phyloP scores from a whole-genome alignment of 768 basidiomycete species.

The Astraeus odoratus region DNA sequence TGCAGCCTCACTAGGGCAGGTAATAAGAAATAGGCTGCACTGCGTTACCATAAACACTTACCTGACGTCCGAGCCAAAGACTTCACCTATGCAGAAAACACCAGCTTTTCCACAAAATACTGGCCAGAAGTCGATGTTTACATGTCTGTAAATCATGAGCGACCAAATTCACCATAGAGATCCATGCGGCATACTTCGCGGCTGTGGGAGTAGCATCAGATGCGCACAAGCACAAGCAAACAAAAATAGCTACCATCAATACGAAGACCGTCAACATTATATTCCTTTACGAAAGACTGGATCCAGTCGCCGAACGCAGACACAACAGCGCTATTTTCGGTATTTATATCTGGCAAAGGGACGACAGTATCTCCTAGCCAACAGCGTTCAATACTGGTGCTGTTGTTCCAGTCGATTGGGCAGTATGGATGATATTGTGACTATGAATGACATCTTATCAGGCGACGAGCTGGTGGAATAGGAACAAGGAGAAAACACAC shows the following conservation, averaged over 20 bases:
- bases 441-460: conserved; percentile 25
- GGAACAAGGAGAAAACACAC: conserved; percentile 27
- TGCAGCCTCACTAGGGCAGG: conserved; percentile 40
- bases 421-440: conserved; percentile 77
- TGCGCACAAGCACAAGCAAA: background rate
- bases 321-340: conserved; percentile 57
- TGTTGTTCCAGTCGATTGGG: conserved; percentile 61
- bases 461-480: background rate
- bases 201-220: conserved; percentile 11
- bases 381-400: conserved; percentile 65
- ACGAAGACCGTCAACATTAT: conserved; percentile 78
- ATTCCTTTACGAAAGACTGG: conserved; percentile 55
- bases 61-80: conserved; percentile 50
- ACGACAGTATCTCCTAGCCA: conserved; percentile 79
- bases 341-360: conserved; percentile 74
- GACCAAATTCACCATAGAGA: background rate
- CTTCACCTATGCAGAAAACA: conserved; percentile 84
- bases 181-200: conserved; percentile 23
- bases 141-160: conserved; percentile 40
- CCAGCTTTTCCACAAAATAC: conserved; percentile 65
- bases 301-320: conserved; percentile 66
- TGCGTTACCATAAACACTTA: conserved; percentile 18
- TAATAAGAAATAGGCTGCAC: conserved; percentile 11
- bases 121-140: conserved; percentile 72
- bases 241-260: conserved; percentile 52